Evolutionary conservation across 73 alveolate species (phyloP).

Genomic region (Paramecium caudatum): DNA sequence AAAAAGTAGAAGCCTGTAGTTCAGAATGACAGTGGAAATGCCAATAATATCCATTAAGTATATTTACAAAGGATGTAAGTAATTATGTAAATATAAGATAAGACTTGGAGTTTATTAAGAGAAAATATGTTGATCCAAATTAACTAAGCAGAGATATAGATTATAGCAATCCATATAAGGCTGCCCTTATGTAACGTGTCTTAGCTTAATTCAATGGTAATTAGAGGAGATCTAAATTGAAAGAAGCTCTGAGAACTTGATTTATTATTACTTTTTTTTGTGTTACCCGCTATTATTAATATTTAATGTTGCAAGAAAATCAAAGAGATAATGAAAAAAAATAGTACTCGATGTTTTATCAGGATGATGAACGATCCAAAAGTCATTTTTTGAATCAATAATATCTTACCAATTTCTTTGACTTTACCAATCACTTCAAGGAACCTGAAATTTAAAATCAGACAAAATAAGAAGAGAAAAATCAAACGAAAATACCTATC

Average conservation of each 20-base stretch:
- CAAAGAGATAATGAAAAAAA: conserved; percentile 57
- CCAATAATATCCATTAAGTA: not conserved
- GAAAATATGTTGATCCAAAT: conserved; percentile 14
- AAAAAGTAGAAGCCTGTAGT: not conserved
- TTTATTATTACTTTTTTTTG: not conserved
- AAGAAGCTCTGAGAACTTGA: conserved; percentile 16
- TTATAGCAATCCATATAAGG: not conserved
- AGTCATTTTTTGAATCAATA: not conserved
- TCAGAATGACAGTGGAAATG: not conserved
- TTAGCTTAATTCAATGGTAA: conserved; percentile 16
- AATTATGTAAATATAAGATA: not conserved
- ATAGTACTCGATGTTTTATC: conserved; percentile 36
- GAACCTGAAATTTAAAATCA: conserved; percentile 21
- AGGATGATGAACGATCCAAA: conserved; percentile 41
- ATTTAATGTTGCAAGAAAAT: conserved; percentile 58
- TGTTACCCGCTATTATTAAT: conserved; percentile 50
- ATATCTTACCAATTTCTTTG: conserved; percentile 35
- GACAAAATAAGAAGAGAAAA: conserved; percentile 11
- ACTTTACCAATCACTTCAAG: conserved; percentile 55
- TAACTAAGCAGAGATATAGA: not conserved
- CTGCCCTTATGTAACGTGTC: conserved; percentile 21
- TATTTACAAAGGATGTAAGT: not conserved
- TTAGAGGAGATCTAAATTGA: not conserved
- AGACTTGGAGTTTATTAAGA: conserved; percentile 6
- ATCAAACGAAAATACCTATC: not conserved